phyloP scores from a whole-genome alignment of 2,329 filamentous ascomycete species.

The Sphaerulina musiva region DNA sequence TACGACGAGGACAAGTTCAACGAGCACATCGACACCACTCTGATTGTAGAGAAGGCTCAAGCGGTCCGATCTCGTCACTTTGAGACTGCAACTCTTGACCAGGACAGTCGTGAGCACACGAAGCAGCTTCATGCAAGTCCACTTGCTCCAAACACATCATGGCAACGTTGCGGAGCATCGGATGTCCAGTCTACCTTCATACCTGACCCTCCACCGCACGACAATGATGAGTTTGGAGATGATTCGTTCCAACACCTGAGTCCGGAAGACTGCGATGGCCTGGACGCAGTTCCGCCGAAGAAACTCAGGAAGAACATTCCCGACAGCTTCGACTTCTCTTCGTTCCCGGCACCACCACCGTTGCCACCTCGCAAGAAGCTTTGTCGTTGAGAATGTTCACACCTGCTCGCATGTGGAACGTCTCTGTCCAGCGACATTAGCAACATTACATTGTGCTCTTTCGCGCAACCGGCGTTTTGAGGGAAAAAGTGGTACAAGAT shows the following conservation, averaged over 20 bases:
- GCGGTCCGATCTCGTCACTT: slow-evolving; percentile 14
- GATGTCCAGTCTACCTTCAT: not conserved
- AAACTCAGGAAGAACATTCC: not conserved
- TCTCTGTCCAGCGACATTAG: not conserved
- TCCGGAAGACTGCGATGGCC: slow-evolving; percentile 1
- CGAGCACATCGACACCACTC: slow-evolving; percentile 18
- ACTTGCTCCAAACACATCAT: not conserved
- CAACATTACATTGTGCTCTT: not conserved
- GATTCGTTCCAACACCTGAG: not conserved
- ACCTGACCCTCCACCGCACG: not conserved
- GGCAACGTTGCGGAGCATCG: not conserved
- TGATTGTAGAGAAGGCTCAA: slow-evolving; percentile 5
- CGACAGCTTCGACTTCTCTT: not conserved
- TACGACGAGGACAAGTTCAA: slow-evolving; percentile 8
- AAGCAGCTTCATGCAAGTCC: slow-evolving; percentile 4
- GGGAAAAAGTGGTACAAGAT: not conserved
- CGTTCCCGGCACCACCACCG: slow-evolving; percentile 1
- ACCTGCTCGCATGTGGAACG: not conserved
- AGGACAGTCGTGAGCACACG: not conserved
- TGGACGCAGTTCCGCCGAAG: not conserved
- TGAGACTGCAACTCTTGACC: not conserved
- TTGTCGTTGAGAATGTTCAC: not conserved
- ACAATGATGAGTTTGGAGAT: not conserved
- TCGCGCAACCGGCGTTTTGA: not conserved
- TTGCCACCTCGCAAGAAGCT: not conserved